phyloP scores from a whole-genome alignment of 169 alveolate genomes.

The Perkinsus chesapeaki region DNA sequence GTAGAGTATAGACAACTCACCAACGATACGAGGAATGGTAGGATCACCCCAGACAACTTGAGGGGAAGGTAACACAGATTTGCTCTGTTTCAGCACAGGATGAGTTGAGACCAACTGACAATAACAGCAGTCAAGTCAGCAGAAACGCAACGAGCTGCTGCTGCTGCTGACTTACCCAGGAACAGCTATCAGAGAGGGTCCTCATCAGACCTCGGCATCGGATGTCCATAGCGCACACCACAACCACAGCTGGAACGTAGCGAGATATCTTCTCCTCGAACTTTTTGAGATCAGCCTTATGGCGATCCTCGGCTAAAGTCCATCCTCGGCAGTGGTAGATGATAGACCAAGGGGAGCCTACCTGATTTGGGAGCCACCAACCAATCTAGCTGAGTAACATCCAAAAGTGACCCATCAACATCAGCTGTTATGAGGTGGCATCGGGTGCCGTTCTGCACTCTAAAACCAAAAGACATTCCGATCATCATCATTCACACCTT shows the following conservation, averaged over 20 bases:
- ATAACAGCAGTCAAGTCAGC: not conserved
- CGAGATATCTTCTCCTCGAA: not conserved
- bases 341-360: too few relatives aligned
- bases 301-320: not conserved
- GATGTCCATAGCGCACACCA: not conserved
- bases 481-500: too few relatives aligned
- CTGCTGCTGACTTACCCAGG: not conserved
- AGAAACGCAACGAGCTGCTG: not conserved
- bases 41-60: not conserved
- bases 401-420: not conserved
- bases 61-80: not conserved
- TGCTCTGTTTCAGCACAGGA: not conserved
- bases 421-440: not conserved
- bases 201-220: not conserved
- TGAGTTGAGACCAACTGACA: not conserved
- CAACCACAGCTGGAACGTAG: not conserved
- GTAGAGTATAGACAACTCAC: not conserved
- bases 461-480: too few relatives aligned
- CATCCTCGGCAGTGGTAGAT: too few relatives aligned
- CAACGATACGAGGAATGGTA: not conserved
- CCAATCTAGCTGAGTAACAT: not conserved
- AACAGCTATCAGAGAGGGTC: not conserved
- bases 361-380: not conserved
- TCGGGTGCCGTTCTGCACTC: not conserved
- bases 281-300: not conserved